Percentiles rank a stretch among this genome's conserved stretches.
phyloP scores from a whole-genome alignment of 345 rosid genomes.

The Aquilaria malaccensis region DNA sequence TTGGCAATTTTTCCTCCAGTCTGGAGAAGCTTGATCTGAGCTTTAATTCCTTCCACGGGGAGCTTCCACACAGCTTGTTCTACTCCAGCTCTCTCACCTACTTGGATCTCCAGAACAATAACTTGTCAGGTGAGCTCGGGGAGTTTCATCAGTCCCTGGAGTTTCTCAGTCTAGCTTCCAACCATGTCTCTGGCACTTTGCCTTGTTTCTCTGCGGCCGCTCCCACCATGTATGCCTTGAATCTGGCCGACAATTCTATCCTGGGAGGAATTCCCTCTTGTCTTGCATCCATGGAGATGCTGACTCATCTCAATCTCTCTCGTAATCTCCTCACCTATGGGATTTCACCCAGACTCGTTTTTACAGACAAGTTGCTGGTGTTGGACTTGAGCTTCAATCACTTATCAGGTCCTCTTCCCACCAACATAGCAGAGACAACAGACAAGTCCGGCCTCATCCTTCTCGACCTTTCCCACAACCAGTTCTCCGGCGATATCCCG shows the following conservation, averaged over 20 bases:
- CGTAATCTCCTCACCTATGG: constrained; percentile 52
- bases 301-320: constrained; percentile 65
- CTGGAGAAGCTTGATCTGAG: constrained; percentile 67
- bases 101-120: constrained; percentile 61
- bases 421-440: constrained; percentile 47
- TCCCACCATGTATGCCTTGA: constrained; percentile 42
- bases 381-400: constrained; percentile 80
- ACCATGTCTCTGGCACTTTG: constrained; percentile 65
- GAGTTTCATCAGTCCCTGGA: constrained; percentile 62
- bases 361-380: constrained; percentile 62
- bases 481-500: constrained; percentile 67
- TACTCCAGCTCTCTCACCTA: constrained; percentile 42
- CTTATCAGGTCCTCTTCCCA: constrained; percentile 63
- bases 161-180: constrained; percentile 63
- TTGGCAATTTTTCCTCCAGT: constrained; percentile 48
- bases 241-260: constrained; percentile 58
- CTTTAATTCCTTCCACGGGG: constrained; percentile 63
- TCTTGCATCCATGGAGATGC: constrained; percentile 45
- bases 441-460: constrained; percentile 74
- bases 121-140: constrained; percentile 42
- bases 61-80: constrained; percentile 50
- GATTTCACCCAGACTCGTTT: constrained; percentile 65
- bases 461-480: constrained; percentile 76
- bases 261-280: constrained; percentile 91
- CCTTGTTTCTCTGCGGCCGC: constrained; percentile 71